Evolutionary conservation across 306 rosid species (phyloP).

Genomic region (Pterocarpus santalinus): DNA sequence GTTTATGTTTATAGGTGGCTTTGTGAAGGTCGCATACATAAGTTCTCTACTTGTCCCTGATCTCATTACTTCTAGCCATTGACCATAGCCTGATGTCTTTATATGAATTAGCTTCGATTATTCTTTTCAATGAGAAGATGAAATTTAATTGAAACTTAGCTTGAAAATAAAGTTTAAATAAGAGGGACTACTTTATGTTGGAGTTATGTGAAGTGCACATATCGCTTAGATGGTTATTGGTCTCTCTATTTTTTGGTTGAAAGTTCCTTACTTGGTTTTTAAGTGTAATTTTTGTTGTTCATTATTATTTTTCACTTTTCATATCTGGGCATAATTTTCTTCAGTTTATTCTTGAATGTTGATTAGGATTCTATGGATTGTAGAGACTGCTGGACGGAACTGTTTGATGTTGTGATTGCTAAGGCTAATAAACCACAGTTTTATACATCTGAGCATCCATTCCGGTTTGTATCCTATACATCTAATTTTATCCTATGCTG

Average conservation of each 20-base stretch:
- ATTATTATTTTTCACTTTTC: constrained; percentile 24
- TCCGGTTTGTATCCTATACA: constrained; percentile 74
- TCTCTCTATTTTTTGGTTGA: constrained; percentile 38
- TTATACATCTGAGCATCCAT: constrained; percentile 95
- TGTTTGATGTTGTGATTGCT: constrained; percentile 96
- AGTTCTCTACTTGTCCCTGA: background rate
- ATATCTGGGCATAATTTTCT: constrained; percentile 44
- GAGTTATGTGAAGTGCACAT: constrained; percentile 27
- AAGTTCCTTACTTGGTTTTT: constrained; percentile 29
- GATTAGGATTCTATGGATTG: constrained; percentile 78
- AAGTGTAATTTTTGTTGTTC: constrained; percentile 34
- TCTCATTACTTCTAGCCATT: constrained; percentile 21
- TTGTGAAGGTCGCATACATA: background rate
- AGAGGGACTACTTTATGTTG: constrained; percentile 7
- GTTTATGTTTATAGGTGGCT: constrained; percentile 7
- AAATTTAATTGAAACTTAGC: constrained; percentile 9
- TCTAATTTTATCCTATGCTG: constrained; percentile 8
- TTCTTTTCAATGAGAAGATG: constrained; percentile 14
- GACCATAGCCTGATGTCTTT: constrained; percentile 28
- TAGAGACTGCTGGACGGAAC: constrained; percentile 85
- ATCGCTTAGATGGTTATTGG: constrained; percentile 12
- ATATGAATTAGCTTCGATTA: background rate
- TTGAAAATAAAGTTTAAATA: background rate
- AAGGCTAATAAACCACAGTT: constrained; percentile 92
- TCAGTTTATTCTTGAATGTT: constrained; percentile 43